phyloP scores from a whole-genome alignment of 768 basidiomycete genomes.

The Tulasnella calospora region DNA sequence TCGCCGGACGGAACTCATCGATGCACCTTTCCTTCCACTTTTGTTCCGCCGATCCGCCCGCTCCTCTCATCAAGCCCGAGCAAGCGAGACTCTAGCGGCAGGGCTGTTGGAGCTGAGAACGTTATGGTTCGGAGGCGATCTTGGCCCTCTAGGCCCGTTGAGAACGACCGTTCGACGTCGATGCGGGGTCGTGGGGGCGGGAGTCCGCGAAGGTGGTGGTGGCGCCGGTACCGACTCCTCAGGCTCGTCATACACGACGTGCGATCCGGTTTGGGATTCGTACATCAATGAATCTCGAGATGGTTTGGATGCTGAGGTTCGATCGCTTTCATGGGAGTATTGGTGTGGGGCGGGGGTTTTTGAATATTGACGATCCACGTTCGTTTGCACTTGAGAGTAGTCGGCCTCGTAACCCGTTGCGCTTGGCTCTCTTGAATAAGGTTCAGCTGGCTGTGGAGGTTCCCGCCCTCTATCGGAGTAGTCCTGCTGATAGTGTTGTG shows the following conservation, averaged over 20 bases:
- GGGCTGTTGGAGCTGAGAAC: background rate
- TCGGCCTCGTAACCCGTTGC: background rate
- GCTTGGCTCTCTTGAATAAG: constrained; percentile 8
- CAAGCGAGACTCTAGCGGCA: constrained; percentile 2
- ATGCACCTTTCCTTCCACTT: background rate
- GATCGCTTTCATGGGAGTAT: background rate
- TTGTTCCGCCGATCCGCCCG: background rate
- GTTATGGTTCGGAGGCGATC: background rate
- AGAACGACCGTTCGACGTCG: constrained; percentile 6
- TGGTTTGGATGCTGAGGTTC: background rate
- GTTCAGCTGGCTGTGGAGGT: background rate
- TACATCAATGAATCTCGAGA: background rate
- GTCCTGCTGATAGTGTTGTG: background rate
- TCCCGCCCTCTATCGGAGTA: background rate
- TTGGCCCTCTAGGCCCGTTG: constrained; percentile 4
- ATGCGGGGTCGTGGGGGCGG: constrained; percentile 3
- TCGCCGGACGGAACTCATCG: background rate
- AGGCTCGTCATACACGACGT: background rate
- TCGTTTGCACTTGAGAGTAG: background rate
- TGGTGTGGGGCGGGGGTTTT: background rate
- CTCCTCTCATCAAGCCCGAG: background rate
- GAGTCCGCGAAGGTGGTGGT: constrained; percentile 1
- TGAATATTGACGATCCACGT: background rate
- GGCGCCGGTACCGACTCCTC: constrained; percentile 5
- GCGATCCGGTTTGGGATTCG: constrained; percentile 1